Evolutionary conservation across 1,284 basidiomycete genomes (phyloP).

Genomic region (Puccinia hordei): DNA sequence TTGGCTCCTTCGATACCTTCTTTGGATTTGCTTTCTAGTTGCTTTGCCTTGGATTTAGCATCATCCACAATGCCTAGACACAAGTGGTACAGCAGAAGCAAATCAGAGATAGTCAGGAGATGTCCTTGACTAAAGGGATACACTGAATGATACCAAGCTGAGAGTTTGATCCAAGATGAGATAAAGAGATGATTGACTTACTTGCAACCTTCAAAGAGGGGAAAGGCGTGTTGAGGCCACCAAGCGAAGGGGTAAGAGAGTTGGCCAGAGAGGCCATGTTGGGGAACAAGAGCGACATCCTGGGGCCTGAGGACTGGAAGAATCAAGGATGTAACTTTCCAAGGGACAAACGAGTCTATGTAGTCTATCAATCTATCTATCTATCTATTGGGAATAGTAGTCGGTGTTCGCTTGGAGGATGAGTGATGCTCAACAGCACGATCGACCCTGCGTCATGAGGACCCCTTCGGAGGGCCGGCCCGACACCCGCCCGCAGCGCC

Average conservation of each 20-base stretch:
- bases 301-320: background rate
- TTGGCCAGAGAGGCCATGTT: conserved; percentile 51
- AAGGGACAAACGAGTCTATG: background rate
- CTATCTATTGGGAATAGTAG: background rate
- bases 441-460: background rate
- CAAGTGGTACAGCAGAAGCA: background rate
- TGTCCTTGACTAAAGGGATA: too few relatives aligned
- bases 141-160: background rate
- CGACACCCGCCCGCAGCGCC: background rate
- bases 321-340: background rate
- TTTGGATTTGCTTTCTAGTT: conserved; percentile 53
- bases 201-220: conserved; percentile 38
- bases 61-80: conserved; percentile 53
- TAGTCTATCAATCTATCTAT: background rate
- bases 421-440: background rate
- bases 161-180: background rate
- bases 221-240: conserved; percentile 50
- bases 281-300: conserved; percentile 51
- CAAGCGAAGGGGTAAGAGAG: conserved; percentile 48
- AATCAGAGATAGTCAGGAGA: conserved; percentile 1
- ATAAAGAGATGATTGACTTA: conserved; percentile 31
- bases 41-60: conserved; percentile 53
- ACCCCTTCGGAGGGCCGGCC: background rate
- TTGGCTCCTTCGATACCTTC: conserved; percentile 55
- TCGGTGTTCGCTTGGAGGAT: background rate